phyloP scores from a whole-genome alignment of 2,329 filamentous ascomycete genomes.

The Cordyceps tenuipes region DNA sequence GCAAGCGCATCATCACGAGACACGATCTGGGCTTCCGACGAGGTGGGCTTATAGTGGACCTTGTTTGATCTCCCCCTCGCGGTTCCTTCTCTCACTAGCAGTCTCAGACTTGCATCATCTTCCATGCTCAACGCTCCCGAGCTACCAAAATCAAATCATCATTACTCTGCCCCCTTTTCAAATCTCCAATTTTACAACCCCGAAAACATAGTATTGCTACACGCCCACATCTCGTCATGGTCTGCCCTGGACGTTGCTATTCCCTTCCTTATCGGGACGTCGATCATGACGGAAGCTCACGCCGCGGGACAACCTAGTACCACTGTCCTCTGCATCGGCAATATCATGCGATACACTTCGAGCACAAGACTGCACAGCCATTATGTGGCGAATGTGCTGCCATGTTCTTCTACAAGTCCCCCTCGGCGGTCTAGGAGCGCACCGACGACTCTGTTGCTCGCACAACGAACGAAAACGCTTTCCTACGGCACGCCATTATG shows the following conservation, averaged over 20 bases:
- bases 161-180: background rate
- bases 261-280: constrained; percentile 3
- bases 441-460: constrained; percentile 14
- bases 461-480: background rate
- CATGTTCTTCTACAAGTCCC: constrained; percentile 18
- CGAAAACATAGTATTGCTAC: background rate
- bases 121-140: background rate
- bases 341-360: constrained; percentile 21
- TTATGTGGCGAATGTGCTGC: constrained; percentile 27
- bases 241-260: constrained; percentile 22
- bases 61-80: background rate
- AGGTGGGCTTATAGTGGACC: background rate
- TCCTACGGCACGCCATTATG: background rate
- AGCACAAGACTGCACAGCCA: constrained; percentile 17
- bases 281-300: constrained; percentile 15
- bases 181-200: background rate
- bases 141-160: background rate
- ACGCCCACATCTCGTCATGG: constrained; percentile 8
- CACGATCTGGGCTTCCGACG: background rate
- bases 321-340: constrained; percentile 22
- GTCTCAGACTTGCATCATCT: background rate
- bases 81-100: background rate
- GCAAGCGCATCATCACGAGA: background rate
- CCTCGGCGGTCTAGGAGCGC: constrained; percentile 17
- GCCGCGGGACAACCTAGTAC: constrained; percentile 21